These are phyloP conservation scores for Jacaranda mimosifolia DNA, from an alignment of 257 asterid genomes.

Conservation along the genomic window DNA sequence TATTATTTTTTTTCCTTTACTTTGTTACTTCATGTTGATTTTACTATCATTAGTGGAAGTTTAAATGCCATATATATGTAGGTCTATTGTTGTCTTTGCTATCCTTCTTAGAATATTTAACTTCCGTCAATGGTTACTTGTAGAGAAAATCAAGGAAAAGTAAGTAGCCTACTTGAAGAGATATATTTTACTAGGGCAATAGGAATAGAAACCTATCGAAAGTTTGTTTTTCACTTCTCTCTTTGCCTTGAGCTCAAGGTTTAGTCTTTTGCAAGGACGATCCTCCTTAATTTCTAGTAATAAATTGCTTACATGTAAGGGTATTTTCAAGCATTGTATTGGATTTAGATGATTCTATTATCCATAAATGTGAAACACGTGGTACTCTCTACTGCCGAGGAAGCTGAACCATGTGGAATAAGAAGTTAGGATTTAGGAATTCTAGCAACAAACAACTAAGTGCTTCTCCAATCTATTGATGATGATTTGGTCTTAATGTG, in stretches of 20 bases:
- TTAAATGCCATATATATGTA: constrained; percentile 34
- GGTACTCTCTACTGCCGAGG: constrained; percentile 46
- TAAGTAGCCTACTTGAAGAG: constrained; percentile 52
- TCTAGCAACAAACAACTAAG: constrained; percentile 81
- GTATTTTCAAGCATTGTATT: constrained; percentile 87
- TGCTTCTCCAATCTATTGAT: background rate
- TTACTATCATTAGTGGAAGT: background rate
- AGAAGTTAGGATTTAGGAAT: constrained; percentile 88
- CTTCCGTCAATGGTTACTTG: constrained; percentile 94
- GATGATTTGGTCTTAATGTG: background rate
- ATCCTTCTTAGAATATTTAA: constrained; percentile 90
- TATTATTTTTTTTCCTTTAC: background rate
- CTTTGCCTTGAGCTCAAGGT: background rate
- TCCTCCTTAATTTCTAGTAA: constrained; percentile 13
- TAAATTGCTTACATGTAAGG: constrained; percentile 58
- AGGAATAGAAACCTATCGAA: background rate
- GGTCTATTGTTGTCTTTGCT: constrained; percentile 92
- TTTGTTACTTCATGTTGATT: background rate
- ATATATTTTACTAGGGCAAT: background rate
- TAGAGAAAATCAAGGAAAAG: constrained; percentile 91
- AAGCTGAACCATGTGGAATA: constrained; percentile 76
- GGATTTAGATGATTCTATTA: constrained; percentile 74
- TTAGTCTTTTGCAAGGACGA: background rate
- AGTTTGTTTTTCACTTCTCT: background rate
- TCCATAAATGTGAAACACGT: constrained; percentile 82